Evolutionary conservation across 768 basidiomycete species (phyloP).

Genomic region (Psilocybe subaeruginosa): DNA sequence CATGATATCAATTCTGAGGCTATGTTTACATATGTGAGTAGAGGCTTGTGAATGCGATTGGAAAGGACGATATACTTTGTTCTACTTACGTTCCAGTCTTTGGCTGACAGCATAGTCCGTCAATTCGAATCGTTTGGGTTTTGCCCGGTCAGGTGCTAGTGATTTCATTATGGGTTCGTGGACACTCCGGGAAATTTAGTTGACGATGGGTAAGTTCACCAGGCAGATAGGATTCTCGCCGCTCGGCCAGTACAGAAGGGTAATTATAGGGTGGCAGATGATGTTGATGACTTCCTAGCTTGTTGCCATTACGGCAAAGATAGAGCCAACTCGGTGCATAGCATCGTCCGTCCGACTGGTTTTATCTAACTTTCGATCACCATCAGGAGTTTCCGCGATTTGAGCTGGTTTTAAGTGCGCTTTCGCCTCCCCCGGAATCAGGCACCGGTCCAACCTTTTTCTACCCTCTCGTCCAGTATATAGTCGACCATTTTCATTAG

Average conservation of each 20-base stretch:
- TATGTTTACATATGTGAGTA: neutral
- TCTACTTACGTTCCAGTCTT: neutral
- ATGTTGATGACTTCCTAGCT: neutral
- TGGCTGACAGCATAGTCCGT: no score
- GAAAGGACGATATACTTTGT: neutral
- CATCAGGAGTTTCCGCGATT: neutral
- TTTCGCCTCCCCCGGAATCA: neutral
- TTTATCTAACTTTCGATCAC: slow-evolving; percentile 5
- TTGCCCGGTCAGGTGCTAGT: no score
- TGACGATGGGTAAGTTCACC: no score
- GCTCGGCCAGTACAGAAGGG: no score
- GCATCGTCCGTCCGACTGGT: slow-evolving; percentile 2
- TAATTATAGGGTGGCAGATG: neutral
- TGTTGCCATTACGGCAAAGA: neutral
- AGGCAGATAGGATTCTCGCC: no score
- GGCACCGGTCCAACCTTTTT: neutral
- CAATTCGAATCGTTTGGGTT: no score
- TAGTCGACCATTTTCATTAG: neutral
- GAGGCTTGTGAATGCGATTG: neutral
- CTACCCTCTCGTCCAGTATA: neutral
- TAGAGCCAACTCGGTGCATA: slow-evolving; percentile 10
- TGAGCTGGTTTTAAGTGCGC: neutral
- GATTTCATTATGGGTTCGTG: no score
- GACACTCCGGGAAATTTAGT: no score
- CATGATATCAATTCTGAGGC: neutral